Evolutionary conservation across 768 basidiomycete genomes (phyloP).

Genomic region (Calocera viscosa): DNA sequence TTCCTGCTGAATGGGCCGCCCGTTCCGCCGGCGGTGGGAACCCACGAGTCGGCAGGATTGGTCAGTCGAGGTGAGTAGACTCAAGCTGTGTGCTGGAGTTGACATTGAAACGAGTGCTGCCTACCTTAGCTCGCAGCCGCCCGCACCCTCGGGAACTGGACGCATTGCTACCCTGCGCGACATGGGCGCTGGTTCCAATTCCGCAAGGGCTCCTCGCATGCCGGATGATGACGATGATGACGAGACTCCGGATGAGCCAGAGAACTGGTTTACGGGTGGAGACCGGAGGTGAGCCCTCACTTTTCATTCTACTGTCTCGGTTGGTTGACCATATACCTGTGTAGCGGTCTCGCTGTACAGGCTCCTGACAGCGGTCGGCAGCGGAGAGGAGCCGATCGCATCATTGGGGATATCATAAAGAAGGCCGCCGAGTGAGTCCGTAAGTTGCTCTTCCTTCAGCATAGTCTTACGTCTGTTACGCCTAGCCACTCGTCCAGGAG

Average conservation of each 20-base stretch:
- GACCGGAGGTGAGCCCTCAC: conserved; percentile 56
- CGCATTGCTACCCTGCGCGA: conserved; percentile 32
- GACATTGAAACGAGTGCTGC: neutral
- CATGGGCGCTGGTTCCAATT: conserved; percentile 18
- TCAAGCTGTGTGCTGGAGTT: neutral
- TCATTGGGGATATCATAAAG: conserved; percentile 60
- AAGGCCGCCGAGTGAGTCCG: conserved; percentile 63
- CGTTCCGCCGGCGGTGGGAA: conserved; percentile 12
- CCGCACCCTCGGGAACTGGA: conserved; percentile 18
- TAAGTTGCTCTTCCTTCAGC: neutral
- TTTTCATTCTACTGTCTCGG: neutral
- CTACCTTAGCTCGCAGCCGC: neutral
- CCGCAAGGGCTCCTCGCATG: conserved; percentile 16
- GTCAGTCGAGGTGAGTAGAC: conserved; percentile 13
- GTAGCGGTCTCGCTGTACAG: conserved; percentile 76
- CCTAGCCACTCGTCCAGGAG: conserved; percentile 14
- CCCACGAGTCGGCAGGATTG: conserved; percentile 15
- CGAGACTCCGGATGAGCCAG: conserved; percentile 28
- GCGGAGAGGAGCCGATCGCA: conserved; percentile 41
- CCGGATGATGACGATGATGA: conserved; percentile 32
- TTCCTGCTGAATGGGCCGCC: neutral
- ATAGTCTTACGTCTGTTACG: conserved; percentile 1
- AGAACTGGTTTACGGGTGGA: conserved; percentile 87
- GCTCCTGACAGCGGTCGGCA: conserved; percentile 49
- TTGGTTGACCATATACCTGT: neutral